A percentile compares a stretch with the other conserved stretches of the same genome.
Conservation (phyloP, 2,329 filamentous ascomycete genomes). For the Colletotrichum cuscutae region DNA sequence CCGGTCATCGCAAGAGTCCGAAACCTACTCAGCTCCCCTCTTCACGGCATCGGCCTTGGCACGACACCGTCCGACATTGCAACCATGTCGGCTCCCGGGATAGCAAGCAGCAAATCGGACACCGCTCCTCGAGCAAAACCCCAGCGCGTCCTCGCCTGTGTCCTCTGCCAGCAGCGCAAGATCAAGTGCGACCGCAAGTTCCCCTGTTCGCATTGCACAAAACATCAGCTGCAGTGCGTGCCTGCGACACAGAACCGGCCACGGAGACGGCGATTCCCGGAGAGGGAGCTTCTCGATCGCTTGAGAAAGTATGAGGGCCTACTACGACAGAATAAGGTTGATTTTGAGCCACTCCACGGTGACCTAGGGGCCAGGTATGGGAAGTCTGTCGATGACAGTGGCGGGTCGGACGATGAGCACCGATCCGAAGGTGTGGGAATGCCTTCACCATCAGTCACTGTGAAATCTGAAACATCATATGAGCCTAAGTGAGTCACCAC, state of each 20-base stretch:
- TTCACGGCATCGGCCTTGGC: neutral
- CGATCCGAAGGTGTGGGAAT: neutral
- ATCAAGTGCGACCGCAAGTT: constrained; percentile 69
- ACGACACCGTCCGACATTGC: neutral
- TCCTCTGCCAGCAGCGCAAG: constrained; percentile 73
- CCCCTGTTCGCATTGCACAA: constrained; percentile 66
- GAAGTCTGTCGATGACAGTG: constrained; percentile 52
- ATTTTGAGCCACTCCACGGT: constrained; percentile 58
- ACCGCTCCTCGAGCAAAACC: constrained; percentile 34
- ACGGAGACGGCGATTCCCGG: constrained; percentile 58
- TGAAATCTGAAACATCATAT: neutral
- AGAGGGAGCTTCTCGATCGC: constrained; percentile 67
- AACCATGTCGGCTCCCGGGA: neutral
- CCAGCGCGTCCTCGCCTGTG: constrained; percentile 56
- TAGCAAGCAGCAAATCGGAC: constrained; percentile 10
- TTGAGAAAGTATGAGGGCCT: constrained; percentile 67
- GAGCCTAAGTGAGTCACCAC: neutral
- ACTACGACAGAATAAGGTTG: constrained; percentile 63
- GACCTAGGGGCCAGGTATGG: constrained; percentile 2
- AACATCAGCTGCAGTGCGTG: constrained; percentile 54
- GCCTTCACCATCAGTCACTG: neutral
- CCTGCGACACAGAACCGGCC: constrained; percentile 51
- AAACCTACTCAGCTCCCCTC: neutral
- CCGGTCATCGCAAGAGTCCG: neutral
- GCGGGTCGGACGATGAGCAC: constrained; percentile 47